Evolutionary conservation across 2,329 filamentous ascomycete genomes (phyloP), one percentile per base, ranked within the genome.

Genomic region (Ramichloridium luteum): DNA sequence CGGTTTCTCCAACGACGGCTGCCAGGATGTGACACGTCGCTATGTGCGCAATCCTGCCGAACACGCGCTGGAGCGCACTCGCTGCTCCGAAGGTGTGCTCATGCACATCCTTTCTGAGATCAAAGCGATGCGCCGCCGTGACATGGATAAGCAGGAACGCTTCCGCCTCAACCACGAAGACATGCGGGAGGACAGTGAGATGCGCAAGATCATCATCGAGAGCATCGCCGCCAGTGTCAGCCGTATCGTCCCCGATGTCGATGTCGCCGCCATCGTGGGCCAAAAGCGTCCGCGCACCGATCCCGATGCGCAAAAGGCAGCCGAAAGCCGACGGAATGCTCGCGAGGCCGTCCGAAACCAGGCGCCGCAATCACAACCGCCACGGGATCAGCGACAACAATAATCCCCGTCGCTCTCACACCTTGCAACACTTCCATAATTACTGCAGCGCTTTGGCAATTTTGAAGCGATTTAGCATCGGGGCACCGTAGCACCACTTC

Each of bases 81-180:
- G 76, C 46, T 86, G 81, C 45, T 75, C 88, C 0, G 90, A 98
- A 56, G 81, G 90, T 41, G 88, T 93, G 4, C 68, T 96, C 39
- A 70, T 93, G 11, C 86, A 86, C 64, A 84, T 94, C 41, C 79
- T 90, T 61, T 77, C 86, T 46, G 90, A 96, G 62, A 90, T 98
- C 51, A 82, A 82, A 49, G 74, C 75, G 40, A 72, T 88, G 49
- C 80, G 88, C 49, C 77, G 90, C 31, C 70, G 74, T 48, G 86
- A 92, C 59, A 73, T 93, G 68, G 68, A 70, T 55, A 93, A 94
- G 62, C 77, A 88, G 12, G 78, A 92, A 48, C 77, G 81, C 37
- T 86, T 85, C 58, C 70, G 74, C 25, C 65, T 90, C 10, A 77
- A 86, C 55, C 83, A 82, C 53, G 82, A 90, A 53, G 82, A 90